Base-by-base conservation (phyloP, 768 basidiomycete genomes). In the Tricholoma furcatifolium region DNA sequence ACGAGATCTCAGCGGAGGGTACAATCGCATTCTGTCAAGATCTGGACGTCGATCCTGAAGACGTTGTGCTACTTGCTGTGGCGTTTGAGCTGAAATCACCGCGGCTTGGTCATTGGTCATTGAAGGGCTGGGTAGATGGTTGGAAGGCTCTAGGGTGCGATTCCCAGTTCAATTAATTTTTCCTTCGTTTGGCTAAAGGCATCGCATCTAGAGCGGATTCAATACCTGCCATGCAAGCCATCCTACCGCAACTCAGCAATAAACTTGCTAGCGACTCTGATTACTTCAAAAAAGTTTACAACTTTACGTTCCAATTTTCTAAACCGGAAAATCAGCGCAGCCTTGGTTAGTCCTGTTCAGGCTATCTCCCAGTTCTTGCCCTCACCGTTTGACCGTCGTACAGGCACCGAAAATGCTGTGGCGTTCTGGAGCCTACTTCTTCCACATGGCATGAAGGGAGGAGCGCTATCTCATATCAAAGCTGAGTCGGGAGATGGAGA, bases 51-150 rank as follows among this genome's bases (percentile, higher is more conserved):
- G 74, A 89, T 59, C 87, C 86, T 1, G 90, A 91, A 57, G 89
- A 94, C 60, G 85, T 90, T 20, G 89, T 92, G 7, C 73, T 95
- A 47, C 79, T 95, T 39, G 83, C 88, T 5, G 72, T 96, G 36
- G 93, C 92, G 8, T 91, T 78, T 61, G 89, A 93, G 61, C 78
- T 93, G 21, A 85, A 88, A 63, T 88, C 88, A 4, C 87, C 87
- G 0, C 62, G 72, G 54, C 73, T 95, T 47, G 91, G 88, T 1
- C 74, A 79, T 52, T 96, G 91, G 85, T 75, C 73, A 30, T 77
- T 72, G 57, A 72, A 80, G 54, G 85, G 83, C 0, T 95, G 91
- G 91, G 60, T 82, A 32, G 87, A 90, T 0, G 92, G 91, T 1
- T 93, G 92, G 91, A 88, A 84, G 67, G 65, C 61, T 12, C 69